Conservation (phyloP, 108 stramenopile genomes). For the Schizochytrium sp. region DNA sequence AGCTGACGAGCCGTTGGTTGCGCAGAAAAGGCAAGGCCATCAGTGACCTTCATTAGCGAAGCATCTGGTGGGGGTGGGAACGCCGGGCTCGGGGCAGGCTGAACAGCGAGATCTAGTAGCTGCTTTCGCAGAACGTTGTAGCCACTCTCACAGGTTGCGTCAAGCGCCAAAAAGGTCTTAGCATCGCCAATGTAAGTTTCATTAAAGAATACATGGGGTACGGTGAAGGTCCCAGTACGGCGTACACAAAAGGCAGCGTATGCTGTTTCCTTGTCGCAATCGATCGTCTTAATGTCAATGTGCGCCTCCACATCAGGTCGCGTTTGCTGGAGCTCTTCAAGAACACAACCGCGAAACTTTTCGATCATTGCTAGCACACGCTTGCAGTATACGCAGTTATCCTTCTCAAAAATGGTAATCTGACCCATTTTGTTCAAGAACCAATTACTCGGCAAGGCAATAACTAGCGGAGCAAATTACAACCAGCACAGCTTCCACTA, state of each 20-base stretch:
- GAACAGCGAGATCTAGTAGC: conserved; percentile 43
- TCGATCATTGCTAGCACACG: conserved; percentile 46
- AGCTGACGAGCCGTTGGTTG: conserved; percentile 46
- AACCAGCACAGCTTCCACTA: too few relatives aligned
- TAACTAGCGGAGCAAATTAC: too few relatives aligned
- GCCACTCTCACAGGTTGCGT: conserved; percentile 47
- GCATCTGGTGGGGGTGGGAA: conserved; percentile 57
- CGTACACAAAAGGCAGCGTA: conserved; percentile 56
- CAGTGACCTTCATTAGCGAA: conserved; percentile 31
- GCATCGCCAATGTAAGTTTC: conserved; percentile 46
- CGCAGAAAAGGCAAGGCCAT: conserved; percentile 44
- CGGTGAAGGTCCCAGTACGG: conserved; percentile 44
- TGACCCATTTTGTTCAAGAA: neutral
- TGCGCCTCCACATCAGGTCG: neutral
- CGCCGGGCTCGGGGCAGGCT: conserved; percentile 5
- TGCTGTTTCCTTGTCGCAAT: conserved; percentile 54
- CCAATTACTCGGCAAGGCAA: too few relatives aligned
- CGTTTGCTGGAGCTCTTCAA: neutral
- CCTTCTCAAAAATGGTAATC: conserved; percentile 60
- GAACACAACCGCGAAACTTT: conserved; percentile 49
- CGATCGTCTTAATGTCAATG: conserved; percentile 36
- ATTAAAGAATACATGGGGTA: conserved; percentile 50
- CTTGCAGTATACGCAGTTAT: conserved; percentile 50
- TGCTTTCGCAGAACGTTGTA: conserved; percentile 47
- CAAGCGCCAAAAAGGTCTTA: neutral